Base-by-base conservation (phyloP, 1,284 basidiomycete genomes). In the Fomitopsis betulina region DNA sequence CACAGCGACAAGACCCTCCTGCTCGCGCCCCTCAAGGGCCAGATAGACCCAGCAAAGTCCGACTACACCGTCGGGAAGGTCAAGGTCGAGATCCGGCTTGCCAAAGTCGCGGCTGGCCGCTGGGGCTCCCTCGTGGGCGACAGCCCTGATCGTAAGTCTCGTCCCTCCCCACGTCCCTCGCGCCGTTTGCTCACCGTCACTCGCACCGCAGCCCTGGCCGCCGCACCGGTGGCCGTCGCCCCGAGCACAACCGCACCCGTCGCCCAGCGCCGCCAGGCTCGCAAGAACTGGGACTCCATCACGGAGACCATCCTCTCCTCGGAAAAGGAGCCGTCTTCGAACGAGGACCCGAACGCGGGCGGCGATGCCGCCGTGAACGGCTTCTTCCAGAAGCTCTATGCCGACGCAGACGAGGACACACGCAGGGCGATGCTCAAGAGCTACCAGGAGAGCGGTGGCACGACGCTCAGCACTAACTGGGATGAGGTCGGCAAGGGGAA, bases 371-470 rank as follows among this genome's bases (percentile, higher is more conserved):
- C 89, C 10, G 80, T 92, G 62, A 93, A 93, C 70, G 63, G 75
- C 15, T 92, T 92, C 76, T 93, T 93, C 81, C 88, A 91, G 69
- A 87, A 89, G 75, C 83, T 98, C 59, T 98, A 91, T 68, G 79
- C 79, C 3, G 89, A 90, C 68, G 91, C 93, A 12, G 93, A 96
- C 68, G 91, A 93, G 0, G 91, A 97, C 67, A 93, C 93, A 3
- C 85, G 80, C 67, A 82, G 87, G 40, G 96, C 95, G 0, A 98
- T 98, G 94, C 86, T 97, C 85, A 98, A 98, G 82, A 94, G 92
- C 70, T 97, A 92, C 71, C 81, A 83, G 58, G 94, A 96, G 76
- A 93, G 90, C 64, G 93, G 93, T 7, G 94, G 95, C 3, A 98
- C 95, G 8, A 88, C 93, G 0, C 78, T 98, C 47, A 94, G 91